Base-by-base conservation (phyloP, 345 rosid species). In the Arabidopsis arenosa region DNA sequence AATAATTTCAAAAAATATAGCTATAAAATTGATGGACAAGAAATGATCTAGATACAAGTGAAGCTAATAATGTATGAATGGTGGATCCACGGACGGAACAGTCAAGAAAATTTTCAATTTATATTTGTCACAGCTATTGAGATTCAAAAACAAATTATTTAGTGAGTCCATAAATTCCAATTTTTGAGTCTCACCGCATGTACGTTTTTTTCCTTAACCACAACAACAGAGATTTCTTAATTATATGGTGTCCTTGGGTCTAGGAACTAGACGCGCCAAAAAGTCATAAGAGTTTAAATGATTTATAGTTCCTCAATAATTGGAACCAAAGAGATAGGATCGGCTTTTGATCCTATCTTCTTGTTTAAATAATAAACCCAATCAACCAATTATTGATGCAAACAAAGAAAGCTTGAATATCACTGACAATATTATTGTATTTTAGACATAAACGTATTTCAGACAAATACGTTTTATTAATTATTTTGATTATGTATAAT, bases 281-380 rank as follows among this genome's bases (percentile, higher is more conserved):
- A 74, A 77, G 67, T 64, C 72, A 39, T 45, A 39, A 57, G 14
- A 66, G 35, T 59, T 72, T 10, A 47, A 40, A 51, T 78, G 61
- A 36, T 23, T 58, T 57, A 21, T 72, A 60, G 77, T 66, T 78
- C 78, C 81, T 73, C 73, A 73, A 78, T 78, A 58, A 78, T 78
- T 78, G 78, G 74, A 73, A 73, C 77, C 77, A 78, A 60, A 59
- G 73, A 72, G 81, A 78, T 78, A 73, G 81, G 81, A 44, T 66
- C 74, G 74, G 37, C 44, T 73, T 66, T 78, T 73, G 78, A 66
- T 78, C 78, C 35, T 72, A 73, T 78, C 77, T 43, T 78, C 74
- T 78, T 33, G 58, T 43, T 78, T 35, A 59, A 52, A 72, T 32
- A 66, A 23, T 52, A 60, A 78, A 33, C n/a, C 58, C 73, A 66